phyloP scores from a whole-genome alignment of 2,329 filamentous ascomycete species.

The Cadophora luteo-olivacea region DNA sequence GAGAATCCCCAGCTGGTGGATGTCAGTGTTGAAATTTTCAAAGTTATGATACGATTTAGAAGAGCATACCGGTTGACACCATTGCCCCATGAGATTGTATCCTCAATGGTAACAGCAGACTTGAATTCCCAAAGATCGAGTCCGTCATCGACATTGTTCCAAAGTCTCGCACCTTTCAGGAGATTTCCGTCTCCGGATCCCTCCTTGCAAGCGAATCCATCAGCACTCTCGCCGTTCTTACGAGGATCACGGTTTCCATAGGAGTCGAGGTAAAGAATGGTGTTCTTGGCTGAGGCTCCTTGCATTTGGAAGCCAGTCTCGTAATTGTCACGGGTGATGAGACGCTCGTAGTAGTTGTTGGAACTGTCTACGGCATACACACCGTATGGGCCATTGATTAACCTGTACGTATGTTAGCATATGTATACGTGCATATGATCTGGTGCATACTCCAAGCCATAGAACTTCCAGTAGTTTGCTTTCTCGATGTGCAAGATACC shows the following conservation, averaged over 20 bases:
- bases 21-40: not conserved
- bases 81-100: constrained; percentile 54
- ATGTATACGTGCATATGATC: too few species aligned
- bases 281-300: constrained; percentile 47
- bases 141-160: constrained; percentile 59
- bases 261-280: constrained; percentile 52
- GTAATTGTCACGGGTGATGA: constrained; percentile 49
- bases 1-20: constrained; percentile 49
- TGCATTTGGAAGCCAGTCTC: constrained; percentile 49
- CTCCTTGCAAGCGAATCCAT: constrained; percentile 56
- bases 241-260: constrained; percentile 54
- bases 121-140: constrained; percentile 53
- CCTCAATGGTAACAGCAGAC: constrained; percentile 51
- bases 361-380: constrained; percentile 46
- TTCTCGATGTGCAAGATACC: constrained; percentile 55
- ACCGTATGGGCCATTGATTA: constrained; percentile 47
- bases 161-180: constrained; percentile 53
- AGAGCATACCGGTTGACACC: constrained; percentile 47
- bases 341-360: constrained; percentile 47
- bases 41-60: not conserved
- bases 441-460: too few species aligned
- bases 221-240: constrained; percentile 58
- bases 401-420: too few species aligned
- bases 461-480: constrained; percentile 54
- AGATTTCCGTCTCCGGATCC: constrained; percentile 54